Evolutionary conservation across 495 filamentous ascomycete species (phyloP), one percentile per base, ranked within the genome.

Genomic region (Recurvomyces mirabilis): DNA sequence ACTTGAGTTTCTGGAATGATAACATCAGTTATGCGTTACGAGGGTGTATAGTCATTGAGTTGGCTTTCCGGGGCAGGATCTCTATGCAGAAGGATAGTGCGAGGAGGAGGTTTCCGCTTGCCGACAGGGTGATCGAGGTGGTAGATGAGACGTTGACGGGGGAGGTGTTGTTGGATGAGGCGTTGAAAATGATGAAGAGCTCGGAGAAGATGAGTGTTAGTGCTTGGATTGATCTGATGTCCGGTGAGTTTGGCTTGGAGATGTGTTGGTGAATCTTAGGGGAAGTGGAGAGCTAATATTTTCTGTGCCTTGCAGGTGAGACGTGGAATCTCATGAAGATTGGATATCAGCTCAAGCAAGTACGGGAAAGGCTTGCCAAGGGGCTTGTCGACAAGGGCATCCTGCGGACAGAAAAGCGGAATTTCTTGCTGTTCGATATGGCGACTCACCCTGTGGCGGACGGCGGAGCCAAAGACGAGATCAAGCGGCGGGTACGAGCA

Each of bases 261-360:
- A n/a, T n/a, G n/a, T n/a, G n/a, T n/a, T n/a, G n/a, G n/a, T n/a
- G n/a, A n/a, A n/a, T n/a, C n/a, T n/a, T n/a, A n/a, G n/a, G n/a
- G n/a, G n/a, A n/a, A n/a, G n/a, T n/a, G 19, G 12, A 11, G 12
- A 21, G 45, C 34, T 51, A 25, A 46, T 19, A 22, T 40, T 25
- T 24, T 32, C 6, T 37, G 31, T 43, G 13, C 50, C n/a, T n/a
- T n/a, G n/a, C 56, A 98, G 91, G 91, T 53, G 91, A 98, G 67
- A 98, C 91, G 46, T 98, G 91, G 91, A 98, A 98, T 56, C 69
- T 98, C 42, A 95, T 98, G 91, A 98, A 98, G 68, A 98, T 98
- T 55, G 91, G 91, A 60, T 98, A 98, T 67, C 91, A 96, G 71
- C 74, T 98, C 49, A 98, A 98, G 65, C 91, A 98, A 71, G 91